These are phyloP conservation scores for Athelia sp. DNA, from an alignment of 1,284 basidiomycete species.

Conservation along the genomic window DNA sequence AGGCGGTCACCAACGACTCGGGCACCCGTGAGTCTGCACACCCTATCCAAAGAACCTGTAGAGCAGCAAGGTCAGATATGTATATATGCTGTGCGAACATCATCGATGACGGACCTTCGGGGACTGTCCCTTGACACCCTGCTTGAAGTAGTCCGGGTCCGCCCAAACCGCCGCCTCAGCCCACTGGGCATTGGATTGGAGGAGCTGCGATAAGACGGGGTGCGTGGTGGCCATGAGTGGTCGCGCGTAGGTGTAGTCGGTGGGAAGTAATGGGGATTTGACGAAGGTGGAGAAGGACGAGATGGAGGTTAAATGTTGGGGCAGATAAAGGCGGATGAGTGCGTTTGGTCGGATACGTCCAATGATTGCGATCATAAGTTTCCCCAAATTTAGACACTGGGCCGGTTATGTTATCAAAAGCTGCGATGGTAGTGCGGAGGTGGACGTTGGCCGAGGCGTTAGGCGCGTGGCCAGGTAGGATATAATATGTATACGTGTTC, in stretches of 20 bases:
- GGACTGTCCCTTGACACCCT: conserved; percentile 59
- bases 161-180: conserved; percentile 45
- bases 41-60: conserved; percentile 40
- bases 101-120: conserved; percentile 50
- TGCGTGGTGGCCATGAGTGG: background rate
- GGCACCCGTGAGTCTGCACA: conserved; percentile 60
- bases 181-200: conserved; percentile 59
- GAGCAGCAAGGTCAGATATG: background rate
- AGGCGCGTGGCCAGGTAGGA: too few relatives aligned
- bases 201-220: conserved; percentile 36
- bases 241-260: background rate
- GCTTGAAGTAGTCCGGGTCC: conserved; percentile 62
- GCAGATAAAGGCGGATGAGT: too few relatives aligned
- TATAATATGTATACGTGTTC: too few relatives aligned
- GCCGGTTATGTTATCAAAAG: too few relatives aligned
- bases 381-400: too few relatives aligned
- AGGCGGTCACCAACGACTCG: conserved; percentile 44
- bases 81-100: conserved; percentile 15
- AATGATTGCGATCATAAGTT: too few relatives aligned
- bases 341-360: too few relatives aligned
- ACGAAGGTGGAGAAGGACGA: too few relatives aligned
- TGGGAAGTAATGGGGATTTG: too few relatives aligned
- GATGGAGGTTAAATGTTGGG: too few relatives aligned
- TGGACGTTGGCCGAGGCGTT: too few relatives aligned
- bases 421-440: too few relatives aligned